Evolutionary conservation across 2,329 filamentous ascomycete species (phyloP).

Genomic region (Cladophialophora immunda): DNA sequence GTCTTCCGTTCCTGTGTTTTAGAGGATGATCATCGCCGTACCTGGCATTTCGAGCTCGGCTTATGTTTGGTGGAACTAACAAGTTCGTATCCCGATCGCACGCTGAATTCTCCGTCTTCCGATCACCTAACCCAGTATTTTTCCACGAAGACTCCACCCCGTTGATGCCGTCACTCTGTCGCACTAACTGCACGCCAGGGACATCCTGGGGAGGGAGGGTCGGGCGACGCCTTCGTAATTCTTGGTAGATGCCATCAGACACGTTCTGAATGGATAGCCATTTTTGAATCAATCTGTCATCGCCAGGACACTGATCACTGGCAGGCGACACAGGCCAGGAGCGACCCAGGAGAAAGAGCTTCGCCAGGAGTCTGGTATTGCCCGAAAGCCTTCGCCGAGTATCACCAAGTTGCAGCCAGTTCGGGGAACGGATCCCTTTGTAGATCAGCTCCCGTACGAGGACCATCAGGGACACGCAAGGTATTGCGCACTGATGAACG

Average conservation of each 20-base stretch:
- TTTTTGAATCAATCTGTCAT: constrained; percentile 15
- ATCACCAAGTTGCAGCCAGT: neutral
- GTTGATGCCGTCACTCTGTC: constrained; percentile 10
- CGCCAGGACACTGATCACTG: neutral
- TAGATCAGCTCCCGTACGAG: constrained; percentile 6
- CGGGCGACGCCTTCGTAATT: neutral
- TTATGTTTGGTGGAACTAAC: constrained; percentile 4
- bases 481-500: constrained; percentile 6
- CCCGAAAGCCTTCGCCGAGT: neutral
- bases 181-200: constrained; percentile 1
- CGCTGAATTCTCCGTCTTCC: constrained; percentile 24
- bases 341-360: neutral
- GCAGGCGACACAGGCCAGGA: constrained; percentile 9
- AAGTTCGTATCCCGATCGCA: constrained; percentile 18
- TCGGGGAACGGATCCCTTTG: constrained; percentile 8
- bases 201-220: constrained; percentile 4
- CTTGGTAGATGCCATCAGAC: constrained; percentile 7
- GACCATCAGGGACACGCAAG: constrained; percentile 6
- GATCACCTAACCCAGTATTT: constrained; percentile 7
- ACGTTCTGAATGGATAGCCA: constrained; percentile 14
- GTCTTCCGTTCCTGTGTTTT: constrained; percentile 1
- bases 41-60: constrained; percentile 12
- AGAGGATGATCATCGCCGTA: constrained; percentile 11
- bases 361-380: constrained; percentile 1
- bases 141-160: neutral